phyloP scores from a whole-genome alignment of 2,329 filamentous ascomycete species.

The Colletotrichum higginsianum region DNA sequence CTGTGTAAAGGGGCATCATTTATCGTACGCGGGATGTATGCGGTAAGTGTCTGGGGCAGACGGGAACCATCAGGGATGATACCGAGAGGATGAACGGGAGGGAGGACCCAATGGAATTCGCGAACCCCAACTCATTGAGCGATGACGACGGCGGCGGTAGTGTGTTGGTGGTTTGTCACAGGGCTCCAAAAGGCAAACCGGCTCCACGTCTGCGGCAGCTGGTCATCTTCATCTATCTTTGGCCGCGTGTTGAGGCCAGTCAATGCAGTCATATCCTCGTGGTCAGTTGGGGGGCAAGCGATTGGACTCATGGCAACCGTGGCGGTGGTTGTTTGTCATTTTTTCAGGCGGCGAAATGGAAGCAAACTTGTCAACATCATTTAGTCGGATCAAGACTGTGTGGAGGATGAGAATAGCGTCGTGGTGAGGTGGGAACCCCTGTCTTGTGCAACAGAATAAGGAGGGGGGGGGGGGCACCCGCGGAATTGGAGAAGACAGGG shows the following conservation, averaged over 20 bases:
- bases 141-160: constrained; percentile 24
- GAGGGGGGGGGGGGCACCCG: constrained; percentile 8
- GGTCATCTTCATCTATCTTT: neutral
- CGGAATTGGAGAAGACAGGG: neutral
- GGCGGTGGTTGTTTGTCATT: constrained; percentile 19
- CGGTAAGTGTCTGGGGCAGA: neutral
- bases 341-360: neutral
- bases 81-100: constrained; percentile 23
- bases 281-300: constrained; percentile 16
- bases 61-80: constrained; percentile 27
- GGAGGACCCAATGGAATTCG: constrained; percentile 29
- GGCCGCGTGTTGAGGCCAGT: constrained; percentile 7
- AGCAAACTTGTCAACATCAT: constrained; percentile 28
- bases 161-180: constrained; percentile 22
- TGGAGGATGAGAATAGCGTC: constrained; percentile 25
- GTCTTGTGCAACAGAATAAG: constrained; percentile 26
- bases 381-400: neutral
- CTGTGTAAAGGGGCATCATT: neutral
- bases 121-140: constrained; percentile 3
- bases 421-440: constrained; percentile 23
- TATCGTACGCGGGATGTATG: constrained; percentile 16
- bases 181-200: neutral
- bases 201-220: constrained; percentile 17
- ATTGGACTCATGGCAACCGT: constrained; percentile 11
- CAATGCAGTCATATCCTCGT: constrained; percentile 24